A percentile compares a stretch with the other conserved stretches of the same genome.
phyloP scores from a whole-genome alignment of 805 yeast genomes.

The Lipomyces oligophaga region DNA sequence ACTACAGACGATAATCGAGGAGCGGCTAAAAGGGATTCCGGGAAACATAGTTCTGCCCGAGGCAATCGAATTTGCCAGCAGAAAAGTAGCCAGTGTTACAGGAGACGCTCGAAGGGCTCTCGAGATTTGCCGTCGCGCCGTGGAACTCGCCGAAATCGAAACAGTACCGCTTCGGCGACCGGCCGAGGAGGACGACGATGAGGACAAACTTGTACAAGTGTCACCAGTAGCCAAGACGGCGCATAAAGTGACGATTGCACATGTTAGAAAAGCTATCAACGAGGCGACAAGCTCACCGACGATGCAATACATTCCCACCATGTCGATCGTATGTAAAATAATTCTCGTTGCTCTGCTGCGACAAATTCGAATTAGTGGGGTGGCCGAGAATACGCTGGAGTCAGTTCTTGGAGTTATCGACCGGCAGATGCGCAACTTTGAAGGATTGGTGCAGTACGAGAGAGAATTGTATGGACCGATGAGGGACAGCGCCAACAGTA shows the following conservation, averaged over 20 bases:
- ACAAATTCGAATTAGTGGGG: conserved; percentile 61
- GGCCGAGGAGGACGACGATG: neutral
- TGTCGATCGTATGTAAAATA: conserved; percentile 69
- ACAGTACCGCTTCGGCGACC: conserved; percentile 33
- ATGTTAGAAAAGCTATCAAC: conserved; percentile 72
- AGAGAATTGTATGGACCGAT: conserved; percentile 13
- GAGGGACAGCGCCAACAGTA: conserved; percentile 45
- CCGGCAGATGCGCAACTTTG: conserved; percentile 19
- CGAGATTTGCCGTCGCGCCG: conserved; percentile 81
- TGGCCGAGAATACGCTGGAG: conserved; percentile 67
- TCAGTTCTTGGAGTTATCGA: conserved; percentile 56
- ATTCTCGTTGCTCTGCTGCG: conserved; percentile 65
- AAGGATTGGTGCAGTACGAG: conserved; percentile 10
- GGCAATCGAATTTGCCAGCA: conserved; percentile 86
- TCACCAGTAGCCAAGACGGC: no score
- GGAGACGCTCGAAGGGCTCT: conserved; percentile 96
- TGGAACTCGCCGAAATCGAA: conserved; percentile 76
- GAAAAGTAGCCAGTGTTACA: conserved; percentile 92
- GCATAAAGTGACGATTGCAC: conserved; percentile 62
- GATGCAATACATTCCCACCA: conserved; percentile 51
- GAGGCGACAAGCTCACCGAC: conserved; percentile 77
- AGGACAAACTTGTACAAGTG: neutral
- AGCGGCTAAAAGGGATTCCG: conserved; percentile 56
- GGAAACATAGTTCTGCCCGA: conserved; percentile 46
- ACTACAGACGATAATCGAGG: conserved; percentile 66